Evolutionary conservation across 768 basidiomycete species (phyloP).

Genomic region (Auriculariales sp.): DNA sequence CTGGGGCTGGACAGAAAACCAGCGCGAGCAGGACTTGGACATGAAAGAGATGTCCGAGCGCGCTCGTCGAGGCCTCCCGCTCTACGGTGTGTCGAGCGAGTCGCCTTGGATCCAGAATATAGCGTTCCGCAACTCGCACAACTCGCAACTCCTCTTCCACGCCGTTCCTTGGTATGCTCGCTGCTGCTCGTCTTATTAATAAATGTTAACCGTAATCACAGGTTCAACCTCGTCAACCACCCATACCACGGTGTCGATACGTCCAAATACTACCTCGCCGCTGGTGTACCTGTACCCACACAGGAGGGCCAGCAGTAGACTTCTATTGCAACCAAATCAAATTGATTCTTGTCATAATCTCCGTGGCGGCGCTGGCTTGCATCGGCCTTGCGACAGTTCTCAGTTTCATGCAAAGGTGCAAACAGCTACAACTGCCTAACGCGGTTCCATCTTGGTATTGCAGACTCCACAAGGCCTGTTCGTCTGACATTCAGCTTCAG

Average conservation of each 20-base stretch:
- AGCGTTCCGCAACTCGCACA: constrained; percentile 78
- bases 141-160: constrained; percentile 85
- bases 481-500: no score
- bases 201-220: constrained; percentile 21
- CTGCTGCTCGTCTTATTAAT: neutral
- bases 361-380: no score
- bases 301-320: neutral
- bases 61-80: constrained; percentile 61
- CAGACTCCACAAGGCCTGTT: no score
- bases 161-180: constrained; percentile 55
- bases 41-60: constrained; percentile 62
- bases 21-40: constrained; percentile 66
- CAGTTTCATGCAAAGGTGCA: no score
- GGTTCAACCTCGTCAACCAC: constrained; percentile 94
- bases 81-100: constrained; percentile 76
- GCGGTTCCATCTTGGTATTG: no score
- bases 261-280: constrained; percentile 44
- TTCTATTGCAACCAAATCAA: no score
- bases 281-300: neutral
- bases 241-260: constrained; percentile 74
- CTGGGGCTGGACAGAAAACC: constrained; percentile 91
- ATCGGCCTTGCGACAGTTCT: no score
- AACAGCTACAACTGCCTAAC: no score
- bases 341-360: no score
- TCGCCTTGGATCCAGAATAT: constrained; percentile 75